Base-by-base conservation (phyloP, 768 basidiomycete genomes). In the Baorangia bicolor region DNA sequence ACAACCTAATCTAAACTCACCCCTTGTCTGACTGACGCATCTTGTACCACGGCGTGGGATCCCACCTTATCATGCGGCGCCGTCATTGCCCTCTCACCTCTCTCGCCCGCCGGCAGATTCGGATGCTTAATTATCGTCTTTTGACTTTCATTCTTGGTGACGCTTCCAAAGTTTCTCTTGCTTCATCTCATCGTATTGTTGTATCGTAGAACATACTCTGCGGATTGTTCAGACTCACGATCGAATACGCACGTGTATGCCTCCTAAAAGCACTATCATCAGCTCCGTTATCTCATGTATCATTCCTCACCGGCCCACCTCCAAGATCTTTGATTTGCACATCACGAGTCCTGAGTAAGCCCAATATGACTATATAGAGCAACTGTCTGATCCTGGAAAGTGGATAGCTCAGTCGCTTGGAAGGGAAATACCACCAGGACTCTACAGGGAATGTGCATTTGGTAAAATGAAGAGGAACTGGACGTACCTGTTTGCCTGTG, bases 21-120 rank as follows among this genome's bases (percentile, higher is more conserved):
- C 37, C 23, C 43, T 21, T 59, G 41, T 55, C 43, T 21, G 35
- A 33, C 35, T 16, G 21, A 46, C 21, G 18, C 9, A 18, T 38
- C 31, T 30, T 37, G 46, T 55, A 23, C 39, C 18, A 13, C 34
- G n/a, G 39, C 13, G 35, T 28, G 18, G 39, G n/a, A 52, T 65
- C 52, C 49, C 60, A 60, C 49, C 25, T 43, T 62, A 49, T 53
- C 54, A 43, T 21, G 21, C 21, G 33, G 54, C 40, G n/a, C 21
- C 42, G 16, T 47, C 41, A 27, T 35, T 18, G 9, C 6, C 12
- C 13, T 51, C 50, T 49, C 55, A 49, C 45, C 57, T 37, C 51
- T 21, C 16, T 40, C 38, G 27, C 30, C 37, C 23, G 37, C 45
- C 21, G 34, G 30, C 23, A 46, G 34, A n/a, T 42, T n/a, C n/a